A percentile compares a stretch with the other conserved stretches of the same genome.
phyloP scores from a whole-genome alignment of 1,139 yeast species.

The Scheffersomyces segobiensis region DNA sequence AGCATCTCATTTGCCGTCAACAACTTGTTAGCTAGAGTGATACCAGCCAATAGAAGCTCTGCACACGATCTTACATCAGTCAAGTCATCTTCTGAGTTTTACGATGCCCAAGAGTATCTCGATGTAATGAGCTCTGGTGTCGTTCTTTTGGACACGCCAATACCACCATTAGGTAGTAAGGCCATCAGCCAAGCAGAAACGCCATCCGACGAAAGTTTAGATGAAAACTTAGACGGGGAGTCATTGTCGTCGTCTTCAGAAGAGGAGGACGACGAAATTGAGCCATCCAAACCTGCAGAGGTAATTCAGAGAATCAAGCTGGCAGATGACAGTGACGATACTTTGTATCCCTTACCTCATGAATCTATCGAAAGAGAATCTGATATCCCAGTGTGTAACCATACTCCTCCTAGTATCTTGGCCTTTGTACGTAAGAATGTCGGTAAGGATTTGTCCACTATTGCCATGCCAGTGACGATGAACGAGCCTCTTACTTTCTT shows the following conservation, averaged over 20 bases:
- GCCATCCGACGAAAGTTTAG: constrained; percentile 18
- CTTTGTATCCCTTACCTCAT: constrained; percentile 66
- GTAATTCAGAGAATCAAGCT: not conserved
- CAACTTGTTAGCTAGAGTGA: constrained; percentile 16
- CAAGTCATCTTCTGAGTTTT: constrained; percentile 49
- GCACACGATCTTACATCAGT: constrained; percentile 29
- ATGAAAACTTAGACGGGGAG: constrained; percentile 14
- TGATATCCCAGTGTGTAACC: constrained; percentile 60
- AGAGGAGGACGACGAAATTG: constrained; percentile 4
- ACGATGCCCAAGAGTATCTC: constrained; percentile 64
- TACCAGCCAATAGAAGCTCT: constrained; percentile 5
- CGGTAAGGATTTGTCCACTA: constrained; percentile 83
- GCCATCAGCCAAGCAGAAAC: constrained; percentile 12
- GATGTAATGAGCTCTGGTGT: constrained; percentile 41
- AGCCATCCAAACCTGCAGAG: not conserved
- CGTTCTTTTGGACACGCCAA: constrained; percentile 26
- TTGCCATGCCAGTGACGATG: constrained; percentile 92
- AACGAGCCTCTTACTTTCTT: constrained; percentile 88
- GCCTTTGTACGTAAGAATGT: constrained; percentile 84
- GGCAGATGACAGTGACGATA: constrained; percentile 24
- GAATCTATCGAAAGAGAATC: constrained; percentile 53
- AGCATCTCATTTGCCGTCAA: constrained; percentile 20
- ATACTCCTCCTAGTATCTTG: constrained; percentile 79
- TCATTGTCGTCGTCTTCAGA: constrained; percentile 14
- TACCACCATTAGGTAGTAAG: constrained; percentile 1